Base-by-base conservation (phyloP, 192 early-diverging fungal species). In the Umbelopsis vinacea region DNA sequence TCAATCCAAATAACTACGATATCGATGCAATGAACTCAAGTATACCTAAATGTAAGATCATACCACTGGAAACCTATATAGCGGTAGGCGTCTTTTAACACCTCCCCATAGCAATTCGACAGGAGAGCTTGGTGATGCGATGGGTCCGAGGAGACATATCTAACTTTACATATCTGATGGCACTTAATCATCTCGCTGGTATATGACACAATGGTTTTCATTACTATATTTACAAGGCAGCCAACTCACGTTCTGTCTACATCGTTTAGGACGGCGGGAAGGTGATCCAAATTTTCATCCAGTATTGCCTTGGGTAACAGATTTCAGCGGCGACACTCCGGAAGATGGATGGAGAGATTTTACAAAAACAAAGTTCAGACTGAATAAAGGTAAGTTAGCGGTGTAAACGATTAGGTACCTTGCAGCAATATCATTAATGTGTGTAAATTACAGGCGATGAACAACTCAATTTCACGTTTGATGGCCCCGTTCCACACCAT, bases 91-190 rank as follows among this genome's bases (percentile, higher is more conserved):
- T 55, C 52, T 11, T 55, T 35, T 24, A 10, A 47, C n/a, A 52
- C 57, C 21, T 67, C 8, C 19, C 3, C 29, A 1, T 46, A 88
- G 84, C 70, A 35, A 81, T 88, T 33, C 73, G 74, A 57, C 74
- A 83, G 43, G 81, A 85, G 38, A 72, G 80, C 3, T 63, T 85
- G 0, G 86, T 85, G 4, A 80, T 84, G 67, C 81, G 83, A 37
- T 98, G 97, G 97, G 86, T 90, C 40, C 84, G 82, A 19, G 87
- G 93, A 21, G 89, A 95, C 68, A 89, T 98, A 43, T 93, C 92
- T 50, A 98, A 98, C 74, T 98, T 92, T 76, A 92, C 95, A 66
- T 98, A 98, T 76, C 69, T 98, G 63, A 96, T 97, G 93, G 85
- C 85, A 2, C 81, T 98, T 8, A 98, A 98, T 72, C 89, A 92